These are phyloP conservation scores for Cucurbita maxima DNA, from an alignment of 306 rosid species.

Conservation along the genomic window DNA sequence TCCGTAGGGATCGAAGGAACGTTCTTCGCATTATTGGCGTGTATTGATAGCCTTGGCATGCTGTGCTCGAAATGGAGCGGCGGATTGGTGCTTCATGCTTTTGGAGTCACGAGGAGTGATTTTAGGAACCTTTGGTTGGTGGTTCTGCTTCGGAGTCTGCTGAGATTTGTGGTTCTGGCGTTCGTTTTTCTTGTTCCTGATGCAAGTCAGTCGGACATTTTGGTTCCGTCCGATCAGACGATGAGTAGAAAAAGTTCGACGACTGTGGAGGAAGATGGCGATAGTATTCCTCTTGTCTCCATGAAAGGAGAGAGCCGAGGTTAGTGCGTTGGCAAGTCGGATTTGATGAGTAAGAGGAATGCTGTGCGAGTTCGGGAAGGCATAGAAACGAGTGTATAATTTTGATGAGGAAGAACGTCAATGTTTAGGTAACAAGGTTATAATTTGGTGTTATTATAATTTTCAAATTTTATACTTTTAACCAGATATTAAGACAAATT, in stretches of 20 bases:
- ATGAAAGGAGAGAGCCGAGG: neutral
- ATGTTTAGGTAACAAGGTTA: too few relatives aligned
- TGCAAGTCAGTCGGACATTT: slow-evolving; percentile 22
- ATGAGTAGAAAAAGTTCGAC: slow-evolving; percentile 8
- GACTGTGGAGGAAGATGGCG: slow-evolving; percentile 16
- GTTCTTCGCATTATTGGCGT: slow-evolving; percentile 53
- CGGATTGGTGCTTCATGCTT: slow-evolving; percentile 34
- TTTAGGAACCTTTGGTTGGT: slow-evolving; percentile 53
- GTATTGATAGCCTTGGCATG: slow-evolving; percentile 50
- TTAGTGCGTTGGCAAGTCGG: neutral
- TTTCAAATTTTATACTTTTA: too few relatives aligned
- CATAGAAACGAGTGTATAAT: too few relatives aligned
- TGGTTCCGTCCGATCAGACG: slow-evolving; percentile 29
- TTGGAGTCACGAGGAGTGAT: slow-evolving; percentile 45
- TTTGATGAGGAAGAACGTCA: too few relatives aligned
- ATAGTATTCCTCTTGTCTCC: slow-evolving; percentile 40
- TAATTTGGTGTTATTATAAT: too few relatives aligned
- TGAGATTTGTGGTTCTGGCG: slow-evolving; percentile 37
- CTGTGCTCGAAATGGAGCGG: slow-evolving; percentile 48
- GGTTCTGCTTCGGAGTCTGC: slow-evolving; percentile 29
- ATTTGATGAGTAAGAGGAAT: neutral
- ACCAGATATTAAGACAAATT: too few relatives aligned
- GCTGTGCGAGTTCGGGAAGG: neutral
- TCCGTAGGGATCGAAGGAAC: slow-evolving; percentile 71
- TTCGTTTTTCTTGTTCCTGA: slow-evolving; percentile 55